A percentile compares a stretch with the other conserved stretches of the same genome.
phyloP scores from a whole-genome alignment of 2,329 filamentous ascomycete genomes.

The Xylariaceae sp. region DNA sequence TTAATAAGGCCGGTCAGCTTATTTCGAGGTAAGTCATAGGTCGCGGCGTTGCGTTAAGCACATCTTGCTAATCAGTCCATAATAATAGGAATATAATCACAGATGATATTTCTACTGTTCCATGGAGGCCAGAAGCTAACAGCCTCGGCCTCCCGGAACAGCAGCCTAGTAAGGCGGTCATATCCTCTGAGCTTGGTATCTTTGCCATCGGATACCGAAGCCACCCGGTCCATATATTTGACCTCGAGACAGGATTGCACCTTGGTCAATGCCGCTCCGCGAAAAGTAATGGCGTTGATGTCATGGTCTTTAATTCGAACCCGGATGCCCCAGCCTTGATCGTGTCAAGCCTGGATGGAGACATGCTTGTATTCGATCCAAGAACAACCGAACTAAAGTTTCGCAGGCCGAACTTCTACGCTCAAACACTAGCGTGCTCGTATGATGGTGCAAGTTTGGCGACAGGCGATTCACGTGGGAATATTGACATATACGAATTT shows the following conservation, averaged over 20 bases:
- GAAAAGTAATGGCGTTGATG: slow-evolving; percentile 33
- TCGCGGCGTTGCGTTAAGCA: no score
- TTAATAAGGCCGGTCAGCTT: neutral
- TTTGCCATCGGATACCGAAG: slow-evolving; percentile 36
- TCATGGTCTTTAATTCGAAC: slow-evolving; percentile 39
- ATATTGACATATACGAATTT: slow-evolving; percentile 40
- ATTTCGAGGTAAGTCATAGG: neutral
- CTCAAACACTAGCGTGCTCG: slow-evolving; percentile 37
- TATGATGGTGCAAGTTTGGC: slow-evolving; percentile 36
- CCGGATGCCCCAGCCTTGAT: slow-evolving; percentile 33
- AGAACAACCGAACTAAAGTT: slow-evolving; percentile 27
- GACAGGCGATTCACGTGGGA: slow-evolving; percentile 32
- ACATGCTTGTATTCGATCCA: slow-evolving; percentile 39
- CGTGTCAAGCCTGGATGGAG: slow-evolving; percentile 34
- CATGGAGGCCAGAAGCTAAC: slow-evolving; percentile 12
- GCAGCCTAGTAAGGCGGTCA: slow-evolving; percentile 15
- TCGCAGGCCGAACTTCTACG: slow-evolving; percentile 26
- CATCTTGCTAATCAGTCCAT: neutral
- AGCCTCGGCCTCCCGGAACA: slow-evolving; percentile 20
- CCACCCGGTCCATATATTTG: slow-evolving; percentile 35
- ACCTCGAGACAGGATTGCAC: slow-evolving; percentile 26
- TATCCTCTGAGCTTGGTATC: slow-evolving; percentile 21
- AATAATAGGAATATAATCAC: slow-evolving; percentile 18
- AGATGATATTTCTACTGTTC: slow-evolving; percentile 18
- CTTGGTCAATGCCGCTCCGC: slow-evolving; percentile 27